Base-by-base conservation (phyloP, 345 rosid species). In the Brassica napus region DNA sequence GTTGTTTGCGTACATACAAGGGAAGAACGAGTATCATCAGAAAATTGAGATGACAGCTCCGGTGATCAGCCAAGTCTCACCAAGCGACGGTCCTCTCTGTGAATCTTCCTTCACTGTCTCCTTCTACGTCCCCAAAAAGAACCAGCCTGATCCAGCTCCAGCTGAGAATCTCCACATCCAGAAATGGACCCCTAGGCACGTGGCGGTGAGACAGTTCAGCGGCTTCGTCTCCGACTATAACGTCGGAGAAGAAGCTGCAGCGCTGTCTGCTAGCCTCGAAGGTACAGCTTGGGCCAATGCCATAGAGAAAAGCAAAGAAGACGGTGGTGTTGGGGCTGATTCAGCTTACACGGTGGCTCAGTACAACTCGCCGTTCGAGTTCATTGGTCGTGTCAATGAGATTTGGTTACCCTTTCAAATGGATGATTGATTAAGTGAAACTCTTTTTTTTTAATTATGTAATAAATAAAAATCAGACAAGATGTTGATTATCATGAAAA, bases 1-100 rank as follows among this genome's bases (percentile, higher is more conserved):
- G 81, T 75, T 94, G 73, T 94, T 94, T 28, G 87, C 84, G 62
- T 92, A 92, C 88, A 94, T 94, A 21, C 93, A 89, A 61, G 98
- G 97, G 71, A 91, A 88, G 85, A 94, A 94, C 78, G 71, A 67
- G 18, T 87, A 88, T 65, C 61, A 74, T 6, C 73, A 87, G 70
- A 77, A 83, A 72, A 88, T 92, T 52, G 98, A 92, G 83, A 94
- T 94, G 98, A 94, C 98, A 21, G 97, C 84, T 52, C 98, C 97
- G 0, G 97, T 94, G 5, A 77, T 89, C 31, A 39, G 88, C 8
- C 81, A 94, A 77, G 91, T 89, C n/a, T 73, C 77, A 49, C 98
- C 97, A 21, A 89, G 97, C 39, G 94, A 94, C 5, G 98, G 97
- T 39, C 97, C 98, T 3, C 79, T 94, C 44, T 94, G 97, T 34